Evolutionary conservation across 495 filamentous ascomycete genomes (phyloP), one percentile per base, ranked within the genome.

Genomic region (Beverwykella pulmonaria): DNA sequence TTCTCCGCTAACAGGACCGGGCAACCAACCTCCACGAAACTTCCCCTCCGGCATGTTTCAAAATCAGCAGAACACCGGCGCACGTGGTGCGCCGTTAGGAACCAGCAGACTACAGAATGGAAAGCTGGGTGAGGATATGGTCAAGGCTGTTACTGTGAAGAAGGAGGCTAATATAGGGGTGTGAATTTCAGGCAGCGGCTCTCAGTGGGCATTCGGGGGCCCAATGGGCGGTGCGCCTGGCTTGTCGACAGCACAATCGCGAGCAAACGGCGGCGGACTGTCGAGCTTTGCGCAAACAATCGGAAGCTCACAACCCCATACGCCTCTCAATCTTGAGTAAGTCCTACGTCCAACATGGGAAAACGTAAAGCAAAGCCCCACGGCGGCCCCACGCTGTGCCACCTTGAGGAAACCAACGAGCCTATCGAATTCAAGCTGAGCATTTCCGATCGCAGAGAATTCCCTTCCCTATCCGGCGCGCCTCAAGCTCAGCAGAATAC

Each of bases 281-380:
- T 81, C 84, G 30, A 93, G 87, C 70, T 95, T 94, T 77, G 91
- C 91, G 59, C 91, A 93, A 75, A 91, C 88, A 72, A 81, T 94
- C 69, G 86, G 86, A 63, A 88, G 85, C 15, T 91, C 89, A 15
- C 91, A 94, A 73, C 84, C 90, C 53, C 80, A 85, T 46, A 87
- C 90, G 52, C 86, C 90, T 41, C 75, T 94, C 65, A 91, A 94
- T 76, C 80, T 88, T 30, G 91, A 89, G 91, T 93, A 85, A 87
- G 91, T 91, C 55, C 61, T 41, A 66, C 50, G 44, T 20, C 9
- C 52, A 58, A 34, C n/a, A 58, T 68, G 53, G 46, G 22, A 23
- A 68, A 57, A 19, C 29, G 32, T 55, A 59, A 68, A 34, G 34
- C 27, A 57, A 61, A n/a, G 20, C 20, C 17, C 20, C 23, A 27